phyloP scores from a whole-genome alignment of 2,329 filamentous ascomycete genomes.

The Phialophora expanda region DNA sequence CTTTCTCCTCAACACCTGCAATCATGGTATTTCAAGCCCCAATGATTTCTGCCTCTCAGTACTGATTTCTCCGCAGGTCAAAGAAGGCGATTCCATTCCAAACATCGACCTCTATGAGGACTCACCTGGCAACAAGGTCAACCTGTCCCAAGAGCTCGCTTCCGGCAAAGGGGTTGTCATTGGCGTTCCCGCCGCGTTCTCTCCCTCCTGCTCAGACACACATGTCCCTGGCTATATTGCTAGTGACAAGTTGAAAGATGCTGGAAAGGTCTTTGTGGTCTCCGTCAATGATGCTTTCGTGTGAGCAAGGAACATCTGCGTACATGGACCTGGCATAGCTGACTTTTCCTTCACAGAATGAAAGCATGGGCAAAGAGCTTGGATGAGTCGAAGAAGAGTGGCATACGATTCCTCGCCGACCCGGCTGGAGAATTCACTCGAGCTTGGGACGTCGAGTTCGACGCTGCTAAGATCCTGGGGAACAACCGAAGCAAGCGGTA shows the following conservation, averaged over 20 bases:
- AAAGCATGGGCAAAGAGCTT: slow-evolving; percentile 84
- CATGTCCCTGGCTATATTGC: slow-evolving; percentile 87
- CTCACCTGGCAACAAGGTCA: slow-evolving; percentile 91
- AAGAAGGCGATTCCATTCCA: slow-evolving; percentile 80
- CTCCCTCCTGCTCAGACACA: slow-evolving; percentile 67
- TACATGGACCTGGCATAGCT: background rate
- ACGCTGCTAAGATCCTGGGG: slow-evolving; percentile 79
- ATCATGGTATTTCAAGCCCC: slow-evolving; percentile 34
- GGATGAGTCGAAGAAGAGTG: slow-evolving; percentile 74
- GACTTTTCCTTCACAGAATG: slow-evolving; percentile 63
- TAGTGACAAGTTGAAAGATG: slow-evolving; percentile 73
- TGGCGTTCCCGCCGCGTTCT: slow-evolving; percentile 81
- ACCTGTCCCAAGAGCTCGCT: slow-evolving; percentile 75
- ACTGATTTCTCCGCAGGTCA: slow-evolving; percentile 62
- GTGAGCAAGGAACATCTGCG: slow-evolving; percentile 57
- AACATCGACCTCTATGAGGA: slow-evolving; percentile 77
- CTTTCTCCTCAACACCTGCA: slow-evolving; percentile 37
- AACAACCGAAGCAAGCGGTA: slow-evolving; percentile 85
- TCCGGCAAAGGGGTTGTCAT: slow-evolving; percentile 79
- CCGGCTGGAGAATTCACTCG: slow-evolving; percentile 79
- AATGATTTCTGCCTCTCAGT: background rate
- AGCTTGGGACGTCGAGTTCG: slow-evolving; percentile 81
- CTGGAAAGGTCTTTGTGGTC: slow-evolving; percentile 85
- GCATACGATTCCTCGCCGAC: slow-evolving; percentile 88
- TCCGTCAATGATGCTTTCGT: slow-evolving; percentile 95